Base-by-base conservation (phyloP, 2,329 filamentous ascomycete species). In the Fusarium vanettenii region DNA sequence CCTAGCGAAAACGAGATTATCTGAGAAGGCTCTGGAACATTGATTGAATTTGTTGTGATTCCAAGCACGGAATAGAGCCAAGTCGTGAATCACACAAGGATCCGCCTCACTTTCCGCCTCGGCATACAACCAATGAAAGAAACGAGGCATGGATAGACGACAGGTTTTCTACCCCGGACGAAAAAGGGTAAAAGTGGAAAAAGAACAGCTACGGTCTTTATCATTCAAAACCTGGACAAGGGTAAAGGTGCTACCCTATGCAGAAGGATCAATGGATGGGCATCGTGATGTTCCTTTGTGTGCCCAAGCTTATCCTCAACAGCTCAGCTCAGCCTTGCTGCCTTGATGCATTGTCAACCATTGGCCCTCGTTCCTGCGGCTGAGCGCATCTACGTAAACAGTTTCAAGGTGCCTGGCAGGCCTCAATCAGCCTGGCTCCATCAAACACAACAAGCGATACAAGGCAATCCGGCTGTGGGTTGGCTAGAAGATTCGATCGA, bases 401-500 rank as follows among this genome's bases (percentile, higher is more conserved):
- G 29, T 35, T 61, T 22, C 64, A 18, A 18, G 8, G 25, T 35
- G 33, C 48, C 48, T 66, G 43, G 66, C 18, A 45, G 66, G 69
- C 66, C 69, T 75, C 70, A 71, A 61, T 68, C 31, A 37, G 9
- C 16, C 31, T 56, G 22, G 48, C 20, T 20, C 22, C 22, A 18
- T 61, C 41, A 43, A 60, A 50, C 33, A 31, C 25, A 37, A 14
- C 22, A 64, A 45, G 61, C 33, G 67, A 60, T 48, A 61, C 43
- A 48, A 14, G 25, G 45, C 16, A 50, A 50, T 22, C 56, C 37
- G 29, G 61, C 27, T 13, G 13, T 60, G 45, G 61, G 67, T 66
- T 48, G 69, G 69, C 76, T 78, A 78, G 76, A 78, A 78, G 76
- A 59, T 78, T 78, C 76, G 76, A 76, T 65, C 57, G 57, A 73